Percentiles rank a stretch among this genome's conserved stretches.
Conservation (phyloP, 495 filamentous ascomycete species). For the Neurospora tetrasperma region DNA sequence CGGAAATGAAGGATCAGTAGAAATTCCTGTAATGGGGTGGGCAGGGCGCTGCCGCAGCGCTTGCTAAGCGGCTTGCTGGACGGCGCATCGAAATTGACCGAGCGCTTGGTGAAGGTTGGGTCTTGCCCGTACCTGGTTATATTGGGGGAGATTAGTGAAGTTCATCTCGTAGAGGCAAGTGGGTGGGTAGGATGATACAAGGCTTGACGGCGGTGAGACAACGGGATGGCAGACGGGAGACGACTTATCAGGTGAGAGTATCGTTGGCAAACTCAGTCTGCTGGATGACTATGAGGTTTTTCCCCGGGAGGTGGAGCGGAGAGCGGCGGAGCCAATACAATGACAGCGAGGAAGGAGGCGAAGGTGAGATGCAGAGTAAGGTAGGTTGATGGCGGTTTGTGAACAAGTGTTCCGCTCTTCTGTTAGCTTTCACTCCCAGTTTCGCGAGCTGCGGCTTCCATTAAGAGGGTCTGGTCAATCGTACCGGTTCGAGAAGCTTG, state of each 20-base stretch:
- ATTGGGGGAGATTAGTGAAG: neutral
- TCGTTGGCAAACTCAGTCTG: neutral
- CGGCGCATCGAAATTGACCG: neutral
- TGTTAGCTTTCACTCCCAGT: neutral
- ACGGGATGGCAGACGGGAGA: neutral
- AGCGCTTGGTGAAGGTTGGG: neutral
- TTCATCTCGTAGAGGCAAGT: neutral
- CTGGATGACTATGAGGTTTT: neutral
- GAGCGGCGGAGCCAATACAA: neutral
- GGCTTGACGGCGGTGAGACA: neutral
- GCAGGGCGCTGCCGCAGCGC: neutral
- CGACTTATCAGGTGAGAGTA: neutral
- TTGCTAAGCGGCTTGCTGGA: neutral
- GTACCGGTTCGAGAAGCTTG: neutral
- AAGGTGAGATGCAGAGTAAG: no score
- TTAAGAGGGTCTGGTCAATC: neutral
- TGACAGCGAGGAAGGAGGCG: neutral
- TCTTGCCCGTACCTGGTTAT: neutral
- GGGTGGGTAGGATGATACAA: neutral
- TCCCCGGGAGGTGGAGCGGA: neutral
- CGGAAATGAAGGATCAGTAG: neutral
- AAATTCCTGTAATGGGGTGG: neutral
- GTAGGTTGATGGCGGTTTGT: neutral
- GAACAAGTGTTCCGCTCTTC: neutral
- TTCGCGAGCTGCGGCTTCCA: neutral